Percentiles rank a stretch among this genome's conserved stretches.
Conservation (phyloP, 2,329 filamentous ascomycete species). For the Colletotrichum destructivum region DNA sequence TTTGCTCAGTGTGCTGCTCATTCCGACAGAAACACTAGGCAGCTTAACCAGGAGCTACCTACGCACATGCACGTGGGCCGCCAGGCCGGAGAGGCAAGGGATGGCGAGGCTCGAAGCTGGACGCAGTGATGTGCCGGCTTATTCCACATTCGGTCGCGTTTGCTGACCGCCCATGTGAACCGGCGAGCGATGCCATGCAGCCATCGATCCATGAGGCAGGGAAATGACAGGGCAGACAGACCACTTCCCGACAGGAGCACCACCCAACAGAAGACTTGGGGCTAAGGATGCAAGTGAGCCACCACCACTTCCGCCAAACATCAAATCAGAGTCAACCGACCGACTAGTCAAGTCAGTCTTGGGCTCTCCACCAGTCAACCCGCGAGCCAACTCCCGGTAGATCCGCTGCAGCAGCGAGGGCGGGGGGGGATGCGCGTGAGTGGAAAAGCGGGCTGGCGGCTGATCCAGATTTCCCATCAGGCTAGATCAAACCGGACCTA, state of each 20-base stretch:
- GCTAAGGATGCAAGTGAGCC: slow-evolving; percentile 26
- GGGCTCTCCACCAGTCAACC: not conserved
- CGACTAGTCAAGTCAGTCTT: not conserved
- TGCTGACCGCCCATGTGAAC: slow-evolving; percentile 18
- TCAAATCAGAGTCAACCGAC: too few relatives aligned
- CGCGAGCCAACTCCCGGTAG: slow-evolving; percentile 34
- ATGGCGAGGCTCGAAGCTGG: slow-evolving; percentile 19
- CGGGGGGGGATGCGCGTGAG: slow-evolving; percentile 2
- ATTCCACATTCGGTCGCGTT: not conserved
- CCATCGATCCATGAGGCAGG: not conserved
- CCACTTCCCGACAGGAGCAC: not conserved
- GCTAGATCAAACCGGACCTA: slow-evolving; percentile 9
- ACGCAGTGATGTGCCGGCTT: not conserved
- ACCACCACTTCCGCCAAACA: not conserved
- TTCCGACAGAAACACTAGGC: not conserved
- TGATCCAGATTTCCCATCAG: slow-evolving; percentile 23
- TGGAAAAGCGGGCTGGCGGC: slow-evolving; percentile 18
- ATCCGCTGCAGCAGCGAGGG: slow-evolving; percentile 30
- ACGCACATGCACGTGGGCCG: not conserved
- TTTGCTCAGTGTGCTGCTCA: not conserved
- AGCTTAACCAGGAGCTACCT: not conserved
- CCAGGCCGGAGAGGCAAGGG: slow-evolving; percentile 2
- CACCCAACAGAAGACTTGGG: slow-evolving; percentile 11
- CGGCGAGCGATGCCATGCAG: not conserved
- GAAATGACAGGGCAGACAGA: slow-evolving; percentile 13